These are phyloP conservation scores for Balansia obtecta DNA, from an alignment of 2,329 filamentous ascomycete species.

Conservation along the genomic window DNA sequence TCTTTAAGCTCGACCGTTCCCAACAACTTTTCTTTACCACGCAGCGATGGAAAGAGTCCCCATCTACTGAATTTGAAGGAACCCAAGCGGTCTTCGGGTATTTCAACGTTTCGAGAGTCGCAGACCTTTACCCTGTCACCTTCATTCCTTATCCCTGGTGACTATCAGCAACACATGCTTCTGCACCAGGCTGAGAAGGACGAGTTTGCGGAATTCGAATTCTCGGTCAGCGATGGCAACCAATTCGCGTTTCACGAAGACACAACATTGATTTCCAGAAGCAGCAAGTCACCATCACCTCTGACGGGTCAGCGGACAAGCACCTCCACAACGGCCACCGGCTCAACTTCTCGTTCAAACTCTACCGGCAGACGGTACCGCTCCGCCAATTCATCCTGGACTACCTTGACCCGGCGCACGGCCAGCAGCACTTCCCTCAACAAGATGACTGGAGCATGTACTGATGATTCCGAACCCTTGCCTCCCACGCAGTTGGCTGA, in stretches of 20 bases:
- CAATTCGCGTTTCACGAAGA: constrained; percentile 11
- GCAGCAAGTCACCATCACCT: constrained; percentile 9
- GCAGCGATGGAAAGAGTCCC: constrained; percentile 21
- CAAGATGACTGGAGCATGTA: constrained; percentile 20
- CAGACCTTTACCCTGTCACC: constrained; percentile 49
- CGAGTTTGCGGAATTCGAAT: constrained; percentile 21
- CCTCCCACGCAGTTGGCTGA: constrained; percentile 15
- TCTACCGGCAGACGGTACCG: constrained; percentile 39
- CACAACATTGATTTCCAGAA: constrained; percentile 1
- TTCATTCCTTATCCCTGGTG: constrained; percentile 47
- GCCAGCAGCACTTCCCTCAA: constrained; percentile 35
- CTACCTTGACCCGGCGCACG: constrained; percentile 41
- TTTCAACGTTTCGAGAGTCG: constrained; percentile 44
- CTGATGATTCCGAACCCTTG: constrained; percentile 20
- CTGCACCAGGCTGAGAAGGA: constrained; percentile 16
- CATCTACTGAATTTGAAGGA: constrained; percentile 20
- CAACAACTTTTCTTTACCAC: constrained; percentile 41
- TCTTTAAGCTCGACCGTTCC: constrained; percentile 28
- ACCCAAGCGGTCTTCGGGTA: constrained; percentile 30
- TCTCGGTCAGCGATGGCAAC: constrained; percentile 4
- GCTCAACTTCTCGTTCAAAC: constrained; percentile 32
- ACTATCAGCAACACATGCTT: constrained; percentile 44
- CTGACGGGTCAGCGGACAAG: constrained; percentile 33
- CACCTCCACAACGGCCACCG: constrained; percentile 41
- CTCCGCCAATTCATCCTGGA: constrained; percentile 40